Base-by-base conservation (phyloP, 257 asterid genomes). In the Hygrophila difformis region DNA sequence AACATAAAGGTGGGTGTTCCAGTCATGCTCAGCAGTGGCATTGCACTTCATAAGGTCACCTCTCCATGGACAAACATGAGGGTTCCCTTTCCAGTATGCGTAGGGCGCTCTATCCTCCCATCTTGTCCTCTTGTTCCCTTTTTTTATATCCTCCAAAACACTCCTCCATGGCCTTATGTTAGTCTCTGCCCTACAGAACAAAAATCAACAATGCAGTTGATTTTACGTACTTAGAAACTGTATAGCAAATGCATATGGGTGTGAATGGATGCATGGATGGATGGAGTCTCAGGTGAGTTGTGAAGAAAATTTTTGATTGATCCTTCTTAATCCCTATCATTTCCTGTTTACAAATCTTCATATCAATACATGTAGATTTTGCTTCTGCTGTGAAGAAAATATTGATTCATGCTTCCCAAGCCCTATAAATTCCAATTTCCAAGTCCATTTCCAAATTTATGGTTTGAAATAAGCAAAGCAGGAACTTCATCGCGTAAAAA, bases 11-110 rank as follows among this genome's bases (percentile, higher is more conserved):
- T 78, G 94, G 44, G 89, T 39, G 35, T 84, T 72, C 92, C 93
- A 88, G 37, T 88, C 91, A 1, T 68, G 39, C 47, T 78, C 36
- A 17, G 74, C 61, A 24, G 95, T 76, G 40, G 49, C 60, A 47
- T 88, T 88, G 75, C 97, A 88, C 45, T 48, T 77, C 78, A 84
- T 62, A 10, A 88, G 81, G 23, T 84, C 95, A 20, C 12, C 67
- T 67, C 97, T 74, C 82, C 85, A 72, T 1, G 82, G 87, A 51
- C 72, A 47, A 35, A 72, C 89, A 12, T 45, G 8, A 8, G 95
- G 97, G 54, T 88, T 84, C 39, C 97, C 97, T 38, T 49, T 88
- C 97, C 97, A 88, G 43, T 88, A 88, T 13, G 97, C 97, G 53
- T 74, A 81, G 17, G 97, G 87, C 43, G 51, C 78, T 69, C 97